Conservation (phyloP, 441 rosid genomes). For the Melastoma candidum region DNA sequence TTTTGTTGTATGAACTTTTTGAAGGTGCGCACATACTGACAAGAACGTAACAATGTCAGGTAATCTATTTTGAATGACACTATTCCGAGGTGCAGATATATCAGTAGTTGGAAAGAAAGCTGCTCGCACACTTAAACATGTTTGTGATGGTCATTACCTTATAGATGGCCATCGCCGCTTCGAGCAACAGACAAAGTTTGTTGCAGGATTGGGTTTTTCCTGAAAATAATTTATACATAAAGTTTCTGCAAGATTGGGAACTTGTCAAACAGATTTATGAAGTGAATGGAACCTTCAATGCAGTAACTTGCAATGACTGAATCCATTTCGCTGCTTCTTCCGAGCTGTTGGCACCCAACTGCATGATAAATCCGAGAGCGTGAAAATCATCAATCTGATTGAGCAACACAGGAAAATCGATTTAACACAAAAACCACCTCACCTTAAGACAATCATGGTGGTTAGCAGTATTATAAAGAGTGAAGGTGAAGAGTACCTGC, state of each 20-base stretch:
- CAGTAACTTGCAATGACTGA: slow-evolving; percentile 53
- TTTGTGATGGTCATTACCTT: slow-evolving; percentile 21
- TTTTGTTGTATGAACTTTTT: slow-evolving; percentile 30
- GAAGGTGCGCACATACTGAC: slow-evolving; percentile 16
- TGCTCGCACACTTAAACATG: too few relatives aligned
- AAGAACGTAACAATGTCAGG: slow-evolving; percentile 1
- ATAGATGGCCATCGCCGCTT: slow-evolving; percentile 49
- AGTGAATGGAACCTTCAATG: slow-evolving; percentile 44
- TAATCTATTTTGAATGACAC: neutral
- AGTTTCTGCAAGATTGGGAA: slow-evolving; percentile 7
- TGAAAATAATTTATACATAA: slow-evolving; percentile 19
- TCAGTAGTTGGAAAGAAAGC: too few relatives aligned
- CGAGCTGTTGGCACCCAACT: slow-evolving; percentile 93
- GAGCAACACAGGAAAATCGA: neutral
- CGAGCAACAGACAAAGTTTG: slow-evolving; percentile 43
- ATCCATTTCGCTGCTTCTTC: slow-evolving; percentile 98
- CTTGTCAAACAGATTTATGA: neutral
- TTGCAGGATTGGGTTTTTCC: slow-evolving; percentile 44
- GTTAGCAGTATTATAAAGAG: slow-evolving; percentile 61
- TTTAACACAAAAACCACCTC: neutral
- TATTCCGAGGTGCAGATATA: too few relatives aligned
- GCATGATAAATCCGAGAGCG: slow-evolving; percentile 7
- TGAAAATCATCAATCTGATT: neutral
- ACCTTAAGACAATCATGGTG: slow-evolving; percentile 83
- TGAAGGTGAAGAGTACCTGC: slow-evolving; percentile 82